Evolutionary conservation across 2,329 filamentous ascomycete genomes (phyloP), one percentile per base, ranked within the genome.

Genomic region (Hymenoscyphus linearis): DNA sequence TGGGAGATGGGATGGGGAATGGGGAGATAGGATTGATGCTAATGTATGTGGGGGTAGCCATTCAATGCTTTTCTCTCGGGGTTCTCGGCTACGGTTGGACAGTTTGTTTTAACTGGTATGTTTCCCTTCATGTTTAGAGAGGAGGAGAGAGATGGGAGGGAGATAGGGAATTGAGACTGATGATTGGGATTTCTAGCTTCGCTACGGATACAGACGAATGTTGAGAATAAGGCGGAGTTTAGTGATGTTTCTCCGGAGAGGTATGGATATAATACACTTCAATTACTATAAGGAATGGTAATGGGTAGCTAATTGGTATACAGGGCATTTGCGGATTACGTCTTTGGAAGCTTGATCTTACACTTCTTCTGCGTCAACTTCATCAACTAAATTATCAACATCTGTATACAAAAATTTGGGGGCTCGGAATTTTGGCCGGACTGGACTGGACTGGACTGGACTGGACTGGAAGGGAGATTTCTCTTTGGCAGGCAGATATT

Each of bases 311-410:
- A 61, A 68, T 52, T 52, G 37, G 57, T 16, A 26, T 60, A 60
- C 68, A 96, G 92, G 75, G 93, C 95, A 44, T 99, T 99, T 76
- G 93, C 95, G 73, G 95, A 99, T 78, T 99, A 89, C 74, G 83
- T 99, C 63, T 91, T 97, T 70, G 95, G 93, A 74, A 97, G 93
- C 76, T 76, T 99, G 75, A 91, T 98, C 74, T 79, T 98, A 75
- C 95, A 99, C 80, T 96, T 98, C 80, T 99, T 99, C 82, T 97
- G 93, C 78, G 87, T 98, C 75, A 99, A 99, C 83, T 99, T 99
- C 77, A 98, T 99, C 81, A 99, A 99, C 83, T 99, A 82, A 47
- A 80, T 44, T 36, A 55, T 56, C 52, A n/a, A n/a, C n/a, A 31
- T 56, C 5, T 65, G 57, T 64, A 64, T 66, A 62, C 35, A 44